A percentile compares a stretch with the other conserved stretches of the same genome.
These are phyloP conservation scores for Penicillium sp. DNA, from an alignment of 2,329 filamentous ascomycete species.

Conservation along the genomic window DNA sequence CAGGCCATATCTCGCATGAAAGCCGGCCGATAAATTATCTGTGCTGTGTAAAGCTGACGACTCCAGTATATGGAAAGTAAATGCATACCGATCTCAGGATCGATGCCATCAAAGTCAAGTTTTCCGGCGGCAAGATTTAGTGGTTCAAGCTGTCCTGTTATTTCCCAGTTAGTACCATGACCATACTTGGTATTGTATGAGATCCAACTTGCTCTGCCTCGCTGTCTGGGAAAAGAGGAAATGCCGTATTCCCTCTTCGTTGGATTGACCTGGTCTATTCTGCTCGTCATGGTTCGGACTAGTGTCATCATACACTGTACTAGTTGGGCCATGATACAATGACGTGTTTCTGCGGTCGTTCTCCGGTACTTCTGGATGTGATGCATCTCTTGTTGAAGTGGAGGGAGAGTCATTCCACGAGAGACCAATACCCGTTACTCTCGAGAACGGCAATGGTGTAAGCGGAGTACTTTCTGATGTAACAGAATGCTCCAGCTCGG, in stretches of 20 bases:
- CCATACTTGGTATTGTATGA: background rate
- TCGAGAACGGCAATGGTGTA: background rate
- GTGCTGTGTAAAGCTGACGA: slow-evolving; percentile 50
- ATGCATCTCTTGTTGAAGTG: slow-evolving; percentile 8
- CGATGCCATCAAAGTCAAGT: slow-evolving; percentile 57
- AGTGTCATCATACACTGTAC: slow-evolving; percentile 25
- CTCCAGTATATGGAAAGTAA: slow-evolving; percentile 54
- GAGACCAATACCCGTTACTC: slow-evolving; percentile 3
- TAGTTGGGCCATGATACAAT: slow-evolving; percentile 25
- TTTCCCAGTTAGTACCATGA: background rate
- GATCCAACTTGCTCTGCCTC: slow-evolving; percentile 20
- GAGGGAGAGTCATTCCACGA: slow-evolving; percentile 10
- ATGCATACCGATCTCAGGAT: slow-evolving; percentile 53
- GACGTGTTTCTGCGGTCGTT: slow-evolving; percentile 16
- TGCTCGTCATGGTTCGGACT: slow-evolving; percentile 5
- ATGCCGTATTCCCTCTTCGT: slow-evolving; percentile 20
- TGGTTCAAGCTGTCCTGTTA: slow-evolving; percentile 49
- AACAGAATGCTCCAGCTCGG: slow-evolving; percentile 5
- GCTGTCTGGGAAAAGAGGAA: slow-evolving; percentile 25
- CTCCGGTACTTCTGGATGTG: slow-evolving; percentile 21
- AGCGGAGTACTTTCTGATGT: slow-evolving; percentile 4
- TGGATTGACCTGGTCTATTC: slow-evolving; percentile 3
- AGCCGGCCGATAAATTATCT: slow-evolving; percentile 51
- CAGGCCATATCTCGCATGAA: slow-evolving; percentile 54
- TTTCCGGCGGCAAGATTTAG: slow-evolving; percentile 47